Percentiles rank a stretch among this genome's conserved stretches.
phyloP scores from a whole-genome alignment of 306 rosid species.

The Biancaea sappan region DNA sequence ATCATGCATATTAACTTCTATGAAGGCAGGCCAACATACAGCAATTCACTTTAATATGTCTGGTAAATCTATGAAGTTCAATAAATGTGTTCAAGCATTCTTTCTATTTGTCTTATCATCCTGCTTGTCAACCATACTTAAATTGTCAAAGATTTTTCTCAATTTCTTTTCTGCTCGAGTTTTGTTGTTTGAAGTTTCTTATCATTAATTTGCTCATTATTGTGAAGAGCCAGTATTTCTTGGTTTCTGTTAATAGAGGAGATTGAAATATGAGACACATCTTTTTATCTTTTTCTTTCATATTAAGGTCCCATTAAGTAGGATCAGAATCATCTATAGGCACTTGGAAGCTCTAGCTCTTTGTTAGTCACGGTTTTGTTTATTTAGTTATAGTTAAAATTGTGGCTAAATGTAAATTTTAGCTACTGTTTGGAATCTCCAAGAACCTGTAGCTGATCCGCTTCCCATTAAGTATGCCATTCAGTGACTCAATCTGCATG shows the following conservation, averaged over 20 bases:
- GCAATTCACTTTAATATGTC: background rate
- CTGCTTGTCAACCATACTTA: conserved; percentile 1
- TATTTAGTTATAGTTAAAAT: no score
- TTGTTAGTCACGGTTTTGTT: no score
- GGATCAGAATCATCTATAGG: no score
- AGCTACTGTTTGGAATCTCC: no score
- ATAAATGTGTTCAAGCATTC: background rate
- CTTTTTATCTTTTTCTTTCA: background rate
- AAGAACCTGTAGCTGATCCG: no score
- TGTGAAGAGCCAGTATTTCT: conserved; percentile 15
- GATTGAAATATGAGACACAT: background rate
- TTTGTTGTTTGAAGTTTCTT: conserved; percentile 18
- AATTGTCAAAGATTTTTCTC: background rate
- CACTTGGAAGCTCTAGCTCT: no score
- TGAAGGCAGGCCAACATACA: background rate
- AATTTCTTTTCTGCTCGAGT: background rate
- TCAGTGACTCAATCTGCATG: background rate
- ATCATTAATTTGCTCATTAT: conserved; percentile 2
- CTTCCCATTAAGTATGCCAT: background rate
- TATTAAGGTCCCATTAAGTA: no score
- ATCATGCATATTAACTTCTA: background rate
- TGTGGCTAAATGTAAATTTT: no score
- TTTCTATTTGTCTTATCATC: conserved; percentile 8
- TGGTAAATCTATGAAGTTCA: background rate
- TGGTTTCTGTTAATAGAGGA: background rate